These are phyloP conservation scores for Sporodiniella umbellata DNA, from an alignment of 371 early-diverging fungal species.

Conservation along the genomic window DNA sequence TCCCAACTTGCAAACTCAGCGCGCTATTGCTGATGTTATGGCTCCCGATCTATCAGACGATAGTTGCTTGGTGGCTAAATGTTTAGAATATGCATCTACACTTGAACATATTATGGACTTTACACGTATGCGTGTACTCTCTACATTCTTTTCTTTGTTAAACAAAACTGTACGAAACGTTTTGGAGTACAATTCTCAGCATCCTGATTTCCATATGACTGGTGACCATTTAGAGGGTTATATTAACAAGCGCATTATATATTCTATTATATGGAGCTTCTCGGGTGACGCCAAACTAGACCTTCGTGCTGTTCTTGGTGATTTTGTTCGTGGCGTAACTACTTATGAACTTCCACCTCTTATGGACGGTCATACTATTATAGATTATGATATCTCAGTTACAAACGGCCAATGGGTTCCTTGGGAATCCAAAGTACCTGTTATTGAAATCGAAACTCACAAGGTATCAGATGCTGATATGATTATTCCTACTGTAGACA, in stretches of 20 bases:
- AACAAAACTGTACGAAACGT: constrained; percentile 86
- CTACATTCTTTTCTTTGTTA: constrained; percentile 87
- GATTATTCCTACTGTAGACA: constrained; percentile 97
- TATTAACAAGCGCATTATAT: constrained; percentile 76
- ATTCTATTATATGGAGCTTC: constrained; percentile 93
- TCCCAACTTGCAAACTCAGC: constrained; percentile 70
- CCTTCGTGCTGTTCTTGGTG: constrained; percentile 73
- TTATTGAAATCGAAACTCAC: constrained; percentile 94
- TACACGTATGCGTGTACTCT: constrained; percentile 81
- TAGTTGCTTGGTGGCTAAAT: constrained; percentile 74
- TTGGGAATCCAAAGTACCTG: constrained; percentile 91
- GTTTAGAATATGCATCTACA: constrained; percentile 66
- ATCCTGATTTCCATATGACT: constrained; percentile 90
- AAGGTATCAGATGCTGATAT: constrained; percentile 91
- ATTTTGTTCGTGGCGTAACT: constrained; percentile 75
- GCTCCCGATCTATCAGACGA: constrained; percentile 66
- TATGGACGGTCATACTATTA: constrained; percentile 58
- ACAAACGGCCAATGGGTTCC: constrained; percentile 84
- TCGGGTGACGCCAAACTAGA: constrained; percentile 88
- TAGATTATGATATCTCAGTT: constrained; percentile 90
- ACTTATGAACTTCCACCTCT: constrained; percentile 81
- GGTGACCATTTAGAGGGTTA: constrained; percentile 76
- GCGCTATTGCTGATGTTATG: constrained; percentile 71
- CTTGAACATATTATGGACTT: constrained; percentile 98
- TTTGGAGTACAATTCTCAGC: constrained; percentile 85